Conservation (phyloP, 352 stramenopile genomes). For the Pythium volutum region DNA sequence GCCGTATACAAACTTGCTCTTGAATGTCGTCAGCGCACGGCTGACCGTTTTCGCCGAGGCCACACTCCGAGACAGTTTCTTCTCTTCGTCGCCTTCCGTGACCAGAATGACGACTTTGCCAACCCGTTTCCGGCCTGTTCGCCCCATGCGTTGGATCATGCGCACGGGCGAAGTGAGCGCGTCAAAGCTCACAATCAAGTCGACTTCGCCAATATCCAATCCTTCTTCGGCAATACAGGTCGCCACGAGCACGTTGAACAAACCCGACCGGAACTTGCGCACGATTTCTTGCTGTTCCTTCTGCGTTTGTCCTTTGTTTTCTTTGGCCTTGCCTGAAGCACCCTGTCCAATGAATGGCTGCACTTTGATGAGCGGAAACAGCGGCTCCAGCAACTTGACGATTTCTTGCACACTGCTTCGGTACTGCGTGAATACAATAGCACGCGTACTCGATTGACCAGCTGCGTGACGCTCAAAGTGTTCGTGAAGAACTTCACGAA, state of each 20-base stretch:
- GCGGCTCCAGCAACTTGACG: conserved; percentile 63
- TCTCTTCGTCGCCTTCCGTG: conserved; percentile 87
- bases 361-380: conserved; percentile 81
- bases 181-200: conserved; percentile 94
- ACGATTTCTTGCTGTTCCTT: conserved; percentile 95
- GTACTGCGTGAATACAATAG: conserved; percentile 98
- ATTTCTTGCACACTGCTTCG: conserved; percentile 95
- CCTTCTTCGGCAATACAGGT: conserved; percentile 97
- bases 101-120: conserved; percentile 89
- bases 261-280: conserved; percentile 76
- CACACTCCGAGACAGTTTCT: conserved; percentile 80
- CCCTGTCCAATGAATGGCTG: conserved; percentile 94
- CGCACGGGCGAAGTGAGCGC: conserved; percentile 94
- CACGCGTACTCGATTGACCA: conserved; percentile 83
- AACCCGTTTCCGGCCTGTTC: conserved; percentile 95
- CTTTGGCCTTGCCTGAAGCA: conserved; percentile 74
- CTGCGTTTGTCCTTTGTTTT: conserved; percentile 92
- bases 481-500: conserved; percentile 86
- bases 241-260: conserved; percentile 92
- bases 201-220: conserved; percentile 94
- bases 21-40: conserved; percentile 84
- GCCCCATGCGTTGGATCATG: conserved; percentile 94
- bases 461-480: conserved; percentile 75
- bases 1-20: conserved; percentile 86
- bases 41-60: conserved; percentile 77